These are phyloP conservation scores for Anthracocystis walkeri DNA, from an alignment of 1,284 basidiomycete species.

Conservation along the genomic window DNA sequence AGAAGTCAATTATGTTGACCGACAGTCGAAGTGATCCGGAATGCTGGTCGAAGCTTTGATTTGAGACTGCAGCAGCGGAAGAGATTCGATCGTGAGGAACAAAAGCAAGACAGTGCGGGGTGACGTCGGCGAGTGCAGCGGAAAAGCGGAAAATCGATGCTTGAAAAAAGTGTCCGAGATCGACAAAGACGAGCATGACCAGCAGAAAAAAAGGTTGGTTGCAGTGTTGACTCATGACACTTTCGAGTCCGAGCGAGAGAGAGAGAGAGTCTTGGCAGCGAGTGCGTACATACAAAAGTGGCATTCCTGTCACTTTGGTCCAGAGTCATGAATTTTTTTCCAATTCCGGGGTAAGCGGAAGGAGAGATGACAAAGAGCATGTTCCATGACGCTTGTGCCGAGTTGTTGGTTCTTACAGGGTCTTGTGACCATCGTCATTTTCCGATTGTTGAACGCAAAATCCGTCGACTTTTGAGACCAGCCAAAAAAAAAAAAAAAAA, in stretches of 20 bases:
- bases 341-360: slow-evolving; percentile 9
- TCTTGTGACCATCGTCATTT: slow-evolving; percentile 5
- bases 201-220: neutral
- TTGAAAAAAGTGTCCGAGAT: neutral
- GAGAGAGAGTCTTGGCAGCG: neutral
- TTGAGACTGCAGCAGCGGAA: no score
- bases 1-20: no score
- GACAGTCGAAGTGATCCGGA: no score
- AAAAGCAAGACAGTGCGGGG: slow-evolving; percentile 17
- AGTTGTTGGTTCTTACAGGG: neutral
- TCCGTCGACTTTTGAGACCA: no score
- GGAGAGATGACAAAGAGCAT: no score
- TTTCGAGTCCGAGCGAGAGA: neutral
- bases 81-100: no score
- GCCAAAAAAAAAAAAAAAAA: no score
- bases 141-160: neutral
- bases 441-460: no score
- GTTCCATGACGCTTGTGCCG: no score
- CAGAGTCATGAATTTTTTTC: neutral
- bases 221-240: no score
- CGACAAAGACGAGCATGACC: neutral
- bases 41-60: no score
- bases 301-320: neutral
- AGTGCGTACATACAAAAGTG: neutral
- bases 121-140: slow-evolving; percentile 26